phyloP scores from a whole-genome alignment of 345 rosid genomes.

The Eucalyptus grandis region DNA sequence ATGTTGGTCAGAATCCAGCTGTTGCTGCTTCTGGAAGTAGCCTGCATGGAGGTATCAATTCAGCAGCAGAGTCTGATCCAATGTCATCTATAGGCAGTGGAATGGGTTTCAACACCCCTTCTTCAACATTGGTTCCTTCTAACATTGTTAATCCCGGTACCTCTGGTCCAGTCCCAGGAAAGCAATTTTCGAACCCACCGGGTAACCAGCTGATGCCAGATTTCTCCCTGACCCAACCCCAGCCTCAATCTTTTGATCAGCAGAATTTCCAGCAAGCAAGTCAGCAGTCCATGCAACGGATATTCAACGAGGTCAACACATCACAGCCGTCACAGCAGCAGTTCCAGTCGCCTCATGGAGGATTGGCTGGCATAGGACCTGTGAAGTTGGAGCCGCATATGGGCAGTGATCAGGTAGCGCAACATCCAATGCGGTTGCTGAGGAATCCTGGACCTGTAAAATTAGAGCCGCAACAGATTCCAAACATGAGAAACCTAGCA shows the following conservation, averaged over 20 bases:
- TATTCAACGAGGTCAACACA: conserved; percentile 31
- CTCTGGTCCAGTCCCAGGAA: conserved; percentile 69
- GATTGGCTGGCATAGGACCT: conserved; percentile 54
- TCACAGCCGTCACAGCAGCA: conserved; percentile 52
- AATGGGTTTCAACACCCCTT: conserved; percentile 48
- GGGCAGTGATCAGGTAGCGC: conserved; percentile 53
- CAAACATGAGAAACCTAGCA: conserved; percentile 44
- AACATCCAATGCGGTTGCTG: conserved; percentile 43
- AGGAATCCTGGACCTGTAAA: conserved; percentile 62
- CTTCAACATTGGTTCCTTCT: conserved; percentile 47
- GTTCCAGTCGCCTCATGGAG: conserved; percentile 49
- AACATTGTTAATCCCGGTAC: conserved; percentile 55
- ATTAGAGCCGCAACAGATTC: conserved; percentile 66
- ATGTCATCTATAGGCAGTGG: conserved; percentile 57
- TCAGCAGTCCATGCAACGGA: conserved; percentile 65
- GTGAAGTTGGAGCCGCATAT: conserved; percentile 86
- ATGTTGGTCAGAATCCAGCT: conserved; percentile 46
- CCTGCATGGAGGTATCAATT: conserved; percentile 47
- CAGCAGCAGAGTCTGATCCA: conserved; percentile 73
- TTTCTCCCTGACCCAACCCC: conserved; percentile 26
- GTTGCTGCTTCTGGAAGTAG: conserved; percentile 37
- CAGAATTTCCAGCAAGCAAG: conserved; percentile 61
- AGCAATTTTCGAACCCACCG: conserved; percentile 51
- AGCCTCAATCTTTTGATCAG: conserved; percentile 47
- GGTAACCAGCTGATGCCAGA: conserved; percentile 58